Evolutionary conservation across 208 protist genomes (phyloP), one percentile per base, ranked within the genome.

Genomic region (Crithidia acanthocephali): DNA sequence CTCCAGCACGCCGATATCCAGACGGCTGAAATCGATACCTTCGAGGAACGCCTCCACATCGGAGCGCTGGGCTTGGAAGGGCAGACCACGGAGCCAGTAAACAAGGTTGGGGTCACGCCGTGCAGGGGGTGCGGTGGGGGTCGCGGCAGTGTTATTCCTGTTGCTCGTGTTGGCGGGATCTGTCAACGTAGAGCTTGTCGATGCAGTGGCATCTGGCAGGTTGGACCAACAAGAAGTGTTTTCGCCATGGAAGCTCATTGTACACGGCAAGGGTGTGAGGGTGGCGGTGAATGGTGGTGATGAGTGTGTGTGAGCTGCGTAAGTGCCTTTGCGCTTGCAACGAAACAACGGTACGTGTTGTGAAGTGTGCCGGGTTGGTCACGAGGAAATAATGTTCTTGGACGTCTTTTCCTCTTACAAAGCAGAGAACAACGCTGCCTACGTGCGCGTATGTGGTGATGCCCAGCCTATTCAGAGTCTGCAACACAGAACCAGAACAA

Each of bases 1-100:
- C 47, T 53, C 61, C 27, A 66, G 47, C 47, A 66, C 47, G 32
- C 61, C 61, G n/a, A 66, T 66, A 10, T 56, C 47, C 7, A 66
- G 47, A 11, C 50, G 50, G 44, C 47, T 66, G 61, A 44, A 66
- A 32, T 66, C 61, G n/a, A 66, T 56, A 6, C n/a, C 44, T 6
- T 5, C 5, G 10, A 66, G 47, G 27, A 66, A 66, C 0, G 44
- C 47, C 32, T 66, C 47, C 9, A 66, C 61, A 28, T 66, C 61
- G 18, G 25, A 22, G 61, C 61, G 61, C 44, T 56, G 47, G 2
- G 61, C 61, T 25, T 53, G 47, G 18, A 66, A 56, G 1, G 47
- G 61, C 8, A 66, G 27, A 1, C 47, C 61, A 5, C 61, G 47
- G 0, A 66, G 47, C 61, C 61, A 66, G 61, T 66, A 66, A n/a